A percentile compares a stretch with the other conserved stretches of the same genome.
phyloP scores from a whole-genome alignment of 78 protist species.

The Dictyostelium purpureum region DNA sequence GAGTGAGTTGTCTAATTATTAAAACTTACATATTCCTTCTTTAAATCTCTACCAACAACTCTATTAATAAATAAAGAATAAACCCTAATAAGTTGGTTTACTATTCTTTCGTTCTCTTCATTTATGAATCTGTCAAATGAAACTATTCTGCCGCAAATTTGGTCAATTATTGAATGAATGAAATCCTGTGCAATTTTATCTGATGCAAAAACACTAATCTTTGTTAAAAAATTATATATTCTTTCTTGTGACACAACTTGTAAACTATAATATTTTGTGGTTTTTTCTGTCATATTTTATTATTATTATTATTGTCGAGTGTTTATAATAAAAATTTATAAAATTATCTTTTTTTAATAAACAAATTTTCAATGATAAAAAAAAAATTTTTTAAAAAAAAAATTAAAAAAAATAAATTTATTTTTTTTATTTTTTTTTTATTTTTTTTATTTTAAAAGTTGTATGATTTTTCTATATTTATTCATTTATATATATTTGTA shows the following conservation, averaged over 20 bases:
- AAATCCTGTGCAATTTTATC: neutral
- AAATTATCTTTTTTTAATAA: too few relatives aligned
- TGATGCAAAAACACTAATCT: neutral
- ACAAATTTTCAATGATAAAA: too few relatives aligned
- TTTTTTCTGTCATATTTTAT: neutral
- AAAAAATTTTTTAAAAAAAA: too few relatives aligned
- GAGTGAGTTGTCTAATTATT: neutral
- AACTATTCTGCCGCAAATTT: constrained; percentile 26
- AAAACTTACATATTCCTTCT: constrained; percentile 25
- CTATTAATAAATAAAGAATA: constrained; percentile 34
- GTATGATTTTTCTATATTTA: too few relatives aligned
- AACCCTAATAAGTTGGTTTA: neutral
- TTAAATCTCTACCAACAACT: constrained; percentile 65
- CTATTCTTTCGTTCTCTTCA: neutral
- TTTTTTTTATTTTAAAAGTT: too few relatives aligned
- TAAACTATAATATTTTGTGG: constrained; percentile 46
- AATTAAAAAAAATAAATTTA: too few relatives aligned
- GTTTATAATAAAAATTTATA: too few relatives aligned
- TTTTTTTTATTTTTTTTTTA: too few relatives aligned
- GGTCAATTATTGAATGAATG: constrained; percentile 35
- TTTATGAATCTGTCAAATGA: neutral
- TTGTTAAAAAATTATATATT: constrained; percentile 16
- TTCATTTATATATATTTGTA: too few relatives aligned
- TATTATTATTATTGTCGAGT: too few relatives aligned
- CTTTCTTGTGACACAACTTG: constrained; percentile 34